A percentile compares a stretch with the other conserved stretches of the same genome.
phyloP scores from a whole-genome alignment of 2,329 filamentous ascomycete genomes.

The Fusarium robinianum region DNA sequence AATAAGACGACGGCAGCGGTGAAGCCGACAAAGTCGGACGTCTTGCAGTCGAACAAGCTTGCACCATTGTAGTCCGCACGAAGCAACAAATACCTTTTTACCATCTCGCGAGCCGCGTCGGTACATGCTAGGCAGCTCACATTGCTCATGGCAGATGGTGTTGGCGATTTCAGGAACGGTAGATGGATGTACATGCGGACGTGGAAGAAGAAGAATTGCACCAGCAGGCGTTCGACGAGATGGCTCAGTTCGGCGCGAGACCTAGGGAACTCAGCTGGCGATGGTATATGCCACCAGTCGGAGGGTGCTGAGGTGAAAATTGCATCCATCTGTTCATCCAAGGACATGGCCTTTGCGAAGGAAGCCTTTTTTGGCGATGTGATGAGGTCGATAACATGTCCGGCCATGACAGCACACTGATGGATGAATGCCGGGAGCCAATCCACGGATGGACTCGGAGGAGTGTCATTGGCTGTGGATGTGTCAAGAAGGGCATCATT shows the following conservation, averaged over 20 bases:
- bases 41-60: constrained; percentile 8
- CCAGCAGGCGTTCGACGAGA: constrained; percentile 44
- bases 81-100: constrained; percentile 3
- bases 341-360: background rate
- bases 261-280: background rate
- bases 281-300: constrained; percentile 2
- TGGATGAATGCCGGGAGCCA: constrained; percentile 5
- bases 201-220: constrained; percentile 39
- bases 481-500: constrained; percentile 30
- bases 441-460: no score
- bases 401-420: constrained; percentile 43
- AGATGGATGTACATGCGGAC: constrained; percentile 50
- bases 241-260: constrained; percentile 34
- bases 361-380: constrained; percentile 22
- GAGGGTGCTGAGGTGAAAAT: constrained; percentile 28
- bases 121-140: background rate
- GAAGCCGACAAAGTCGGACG: constrained; percentile 5
- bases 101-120: constrained; percentile 3
- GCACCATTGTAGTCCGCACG: background rate
- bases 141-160: background rate
- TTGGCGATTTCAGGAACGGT: constrained; percentile 43
- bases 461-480: no score
- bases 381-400: constrained; percentile 48
- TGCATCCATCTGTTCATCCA: constrained; percentile 42
- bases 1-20: constrained; percentile 2